These are phyloP conservation scores for Rhodotorula sp. DNA, from an alignment of 1,284 basidiomycete species.

Conservation along the genomic window DNA sequence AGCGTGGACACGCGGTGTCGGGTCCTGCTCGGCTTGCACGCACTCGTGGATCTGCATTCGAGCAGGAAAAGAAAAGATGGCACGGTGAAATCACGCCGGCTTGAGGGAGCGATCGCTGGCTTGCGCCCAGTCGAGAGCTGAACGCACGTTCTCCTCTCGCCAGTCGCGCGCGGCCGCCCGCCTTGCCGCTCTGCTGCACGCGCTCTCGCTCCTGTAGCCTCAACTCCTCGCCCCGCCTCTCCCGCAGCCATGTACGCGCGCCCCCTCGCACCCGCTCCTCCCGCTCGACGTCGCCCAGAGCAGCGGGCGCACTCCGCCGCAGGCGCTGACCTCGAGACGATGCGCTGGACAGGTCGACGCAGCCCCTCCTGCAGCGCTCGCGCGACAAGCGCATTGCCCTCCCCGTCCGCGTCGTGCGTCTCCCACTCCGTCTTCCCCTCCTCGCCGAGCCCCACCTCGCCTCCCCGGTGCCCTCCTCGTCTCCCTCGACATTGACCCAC, in stretches of 20 bases:
- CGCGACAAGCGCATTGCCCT: constrained; percentile 87
- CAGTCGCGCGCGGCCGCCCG: not conserved
- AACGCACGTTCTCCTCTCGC: not conserved
- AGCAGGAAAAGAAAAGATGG: too few species aligned
- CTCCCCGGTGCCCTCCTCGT: constrained; percentile 10
- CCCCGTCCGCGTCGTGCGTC: constrained; percentile 75
- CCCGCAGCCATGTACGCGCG: not conserved
- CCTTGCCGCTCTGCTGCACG: not conserved
- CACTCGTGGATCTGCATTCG: too few species aligned
- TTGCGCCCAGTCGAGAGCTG: too few species aligned
- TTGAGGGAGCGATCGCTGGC: too few species aligned
- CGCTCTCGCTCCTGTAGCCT: not conserved
- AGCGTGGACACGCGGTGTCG: too few species aligned
- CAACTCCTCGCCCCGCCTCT: not conserved
- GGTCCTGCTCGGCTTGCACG: too few species aligned
- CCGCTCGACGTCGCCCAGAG: not conserved
- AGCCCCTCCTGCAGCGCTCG: constrained; percentile 93
- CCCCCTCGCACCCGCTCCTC: not conserved
- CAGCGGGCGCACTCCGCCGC: not conserved
- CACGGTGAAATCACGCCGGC: too few species aligned
- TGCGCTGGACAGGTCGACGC: constrained; percentile 80
- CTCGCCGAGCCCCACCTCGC: not conserved
- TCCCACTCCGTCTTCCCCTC: not conserved
- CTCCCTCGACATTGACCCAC: not conserved
- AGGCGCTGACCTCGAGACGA: not conserved